Base-by-base conservation (phyloP, 208 protist species). In the Trypanosoma mega region DNA sequence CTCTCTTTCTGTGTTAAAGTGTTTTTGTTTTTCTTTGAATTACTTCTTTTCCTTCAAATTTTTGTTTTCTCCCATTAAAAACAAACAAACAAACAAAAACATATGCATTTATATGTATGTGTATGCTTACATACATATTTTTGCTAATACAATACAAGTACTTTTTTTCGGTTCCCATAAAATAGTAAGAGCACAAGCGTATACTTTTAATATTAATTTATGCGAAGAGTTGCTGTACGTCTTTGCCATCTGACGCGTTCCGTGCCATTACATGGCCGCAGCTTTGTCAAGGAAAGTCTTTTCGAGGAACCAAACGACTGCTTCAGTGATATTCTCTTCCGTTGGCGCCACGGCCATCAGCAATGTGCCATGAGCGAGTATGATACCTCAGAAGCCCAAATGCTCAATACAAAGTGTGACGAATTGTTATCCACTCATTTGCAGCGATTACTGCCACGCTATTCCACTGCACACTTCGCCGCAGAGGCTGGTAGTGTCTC, bases 401-500 rank as follows among this genome's bases (percentile, higher is more conserved):
- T 87, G 54, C 73, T 87, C 4, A 87, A 87, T 46, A 30, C 41
- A 18, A 76, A 82, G 34, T 52, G 69, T 0, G 68, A 78, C 7
- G 69, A 80, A 29, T 31, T 37, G 9, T 48, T 59, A 12, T 23
- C 55, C 6, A 16, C 36, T 20, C 46, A 58, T 23, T 26, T 18
- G n/a, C 33, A 20, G 7, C 51, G 31, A 18, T 41, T 45, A 1
- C 61, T 66, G 49, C 54, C 60, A 46, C 27, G 49, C 34, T 82
- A 80, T 61, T 71, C 73, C 2, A 59, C 74, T 30, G 69, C 65
- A 5, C 80, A 83, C 55, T 87, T 83, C 47, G 72, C 80, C 0
- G 72, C 80, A 9, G 76, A 87, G 51, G 48, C 83, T 30, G 76
- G 76, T 2, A 77, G 74, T 31, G 44, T 69, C 20, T 45, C 8